Conservation (phyloP, 2,329 filamentous ascomycete species). For the Thielaviopsis euricoi region DNA sequence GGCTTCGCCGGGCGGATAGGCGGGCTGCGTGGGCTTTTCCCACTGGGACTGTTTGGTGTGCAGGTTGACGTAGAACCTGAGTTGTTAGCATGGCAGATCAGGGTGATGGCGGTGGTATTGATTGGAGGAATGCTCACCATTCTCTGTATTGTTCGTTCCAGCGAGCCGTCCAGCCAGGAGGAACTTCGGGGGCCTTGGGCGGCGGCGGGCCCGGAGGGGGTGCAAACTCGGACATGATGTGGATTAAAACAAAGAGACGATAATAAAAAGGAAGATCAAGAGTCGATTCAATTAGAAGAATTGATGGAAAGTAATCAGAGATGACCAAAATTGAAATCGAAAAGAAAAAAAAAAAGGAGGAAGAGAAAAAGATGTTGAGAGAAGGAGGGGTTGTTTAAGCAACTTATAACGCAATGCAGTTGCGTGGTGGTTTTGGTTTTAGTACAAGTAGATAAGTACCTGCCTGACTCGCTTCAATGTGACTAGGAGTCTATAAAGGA, state of each 20-base stretch:
- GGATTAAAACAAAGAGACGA: not conserved
- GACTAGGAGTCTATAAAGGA: too few relatives aligned
- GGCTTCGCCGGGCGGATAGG: constrained; percentile 30
- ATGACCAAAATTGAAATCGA: too few relatives aligned
- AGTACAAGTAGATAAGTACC: too few relatives aligned
- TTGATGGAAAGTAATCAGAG: too few relatives aligned
- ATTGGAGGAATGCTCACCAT: constrained; percentile 36
- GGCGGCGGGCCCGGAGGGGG: constrained; percentile 39
- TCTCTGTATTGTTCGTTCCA: constrained; percentile 82
- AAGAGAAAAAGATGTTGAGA: too few relatives aligned
- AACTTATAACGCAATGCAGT: too few relatives aligned
- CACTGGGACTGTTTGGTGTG: constrained; percentile 81
- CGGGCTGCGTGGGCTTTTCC: constrained; percentile 62
- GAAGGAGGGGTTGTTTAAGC: too few relatives aligned
- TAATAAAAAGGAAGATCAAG: not conserved
- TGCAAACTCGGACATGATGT: constrained; percentile 35
- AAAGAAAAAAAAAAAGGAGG: too few relatives aligned
- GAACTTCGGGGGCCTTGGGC: constrained; percentile 45
- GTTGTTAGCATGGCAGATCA: constrained; percentile 1
- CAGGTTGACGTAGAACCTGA: constrained; percentile 80
- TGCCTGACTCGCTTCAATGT: too few relatives aligned
- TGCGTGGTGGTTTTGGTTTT: too few relatives aligned
- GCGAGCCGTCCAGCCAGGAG: constrained; percentile 60
- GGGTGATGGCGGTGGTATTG: too few relatives aligned
- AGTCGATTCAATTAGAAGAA: not conserved